Conservation (phyloP, 108 stramenopile genomes). For the Hondaea fermentalgiana region DNA sequence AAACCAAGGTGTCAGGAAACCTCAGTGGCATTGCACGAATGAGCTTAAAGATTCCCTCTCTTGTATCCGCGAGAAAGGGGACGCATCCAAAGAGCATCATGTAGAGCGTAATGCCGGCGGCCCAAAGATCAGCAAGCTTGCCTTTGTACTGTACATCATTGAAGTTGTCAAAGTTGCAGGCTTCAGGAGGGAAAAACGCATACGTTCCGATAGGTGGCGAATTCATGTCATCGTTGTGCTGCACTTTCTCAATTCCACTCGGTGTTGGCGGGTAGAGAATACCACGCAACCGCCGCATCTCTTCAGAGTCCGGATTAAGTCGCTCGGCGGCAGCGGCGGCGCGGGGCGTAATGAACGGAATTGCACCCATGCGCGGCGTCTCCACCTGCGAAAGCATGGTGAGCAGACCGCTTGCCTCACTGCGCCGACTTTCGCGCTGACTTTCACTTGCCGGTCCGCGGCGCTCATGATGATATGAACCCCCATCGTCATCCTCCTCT, state of each 20-base stretch:
- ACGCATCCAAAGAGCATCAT: constrained; percentile 59
- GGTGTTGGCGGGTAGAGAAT: neutral
- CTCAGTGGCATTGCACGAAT: constrained; percentile 44
- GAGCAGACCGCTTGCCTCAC: neutral
- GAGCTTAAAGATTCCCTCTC: constrained; percentile 46
- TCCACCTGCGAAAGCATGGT: neutral
- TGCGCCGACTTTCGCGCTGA: neutral
- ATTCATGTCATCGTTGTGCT: constrained; percentile 2
- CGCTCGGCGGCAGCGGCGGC: neutral
- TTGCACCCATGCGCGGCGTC: neutral
- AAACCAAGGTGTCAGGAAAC: constrained; percentile 31
- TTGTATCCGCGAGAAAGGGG: constrained; percentile 58
- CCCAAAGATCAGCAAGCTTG: constrained; percentile 60
- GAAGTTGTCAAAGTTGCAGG: constrained; percentile 4
- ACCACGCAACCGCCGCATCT: neutral
- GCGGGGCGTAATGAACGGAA: constrained; percentile 1
- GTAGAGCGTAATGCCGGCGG: constrained; percentile 58
- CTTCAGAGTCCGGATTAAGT: neutral
- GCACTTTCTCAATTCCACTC: neutral
- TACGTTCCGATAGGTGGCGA: neutral
- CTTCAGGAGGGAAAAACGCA: constrained; percentile 13
- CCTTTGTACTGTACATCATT: constrained; percentile 44
- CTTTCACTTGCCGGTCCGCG: neutral
- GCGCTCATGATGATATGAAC: neutral
- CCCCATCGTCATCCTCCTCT: neutral